These are phyloP conservation scores for Yamadazyma sp. DNA, from an alignment of 1,139 yeast genomes.

Conservation along the genomic window DNA sequence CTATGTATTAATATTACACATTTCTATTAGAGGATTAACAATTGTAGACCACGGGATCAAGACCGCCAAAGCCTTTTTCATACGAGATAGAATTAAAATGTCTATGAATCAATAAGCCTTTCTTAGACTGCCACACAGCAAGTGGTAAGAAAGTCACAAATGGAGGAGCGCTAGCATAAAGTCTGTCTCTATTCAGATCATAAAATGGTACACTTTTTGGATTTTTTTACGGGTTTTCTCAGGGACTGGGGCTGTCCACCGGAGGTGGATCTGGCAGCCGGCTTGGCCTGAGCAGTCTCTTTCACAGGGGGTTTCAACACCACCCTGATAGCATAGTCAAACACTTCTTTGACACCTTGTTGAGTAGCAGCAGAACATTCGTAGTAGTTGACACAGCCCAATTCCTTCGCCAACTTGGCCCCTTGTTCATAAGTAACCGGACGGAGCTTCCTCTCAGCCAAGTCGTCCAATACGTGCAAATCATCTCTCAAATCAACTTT, in stretches of 20 bases:
- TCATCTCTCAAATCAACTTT: slow-evolving; percentile 85
- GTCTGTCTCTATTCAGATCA: slow-evolving; percentile 21
- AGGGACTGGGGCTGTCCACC: slow-evolving; percentile 5
- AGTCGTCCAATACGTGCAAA: slow-evolving; percentile 69
- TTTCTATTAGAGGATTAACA: slow-evolving; percentile 4
- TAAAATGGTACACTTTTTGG: slow-evolving; percentile 51
- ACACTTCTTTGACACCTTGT: slow-evolving; percentile 78
- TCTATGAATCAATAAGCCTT: not conserved
- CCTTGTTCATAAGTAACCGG: slow-evolving; percentile 71
- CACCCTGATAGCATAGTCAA: slow-evolving; percentile 75
- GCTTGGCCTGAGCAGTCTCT: slow-evolving; percentile 8
- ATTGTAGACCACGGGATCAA: not conserved
- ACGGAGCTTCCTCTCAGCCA: slow-evolving; percentile 58
- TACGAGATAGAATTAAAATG: slow-evolving; percentile 1
- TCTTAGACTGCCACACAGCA: not conserved
- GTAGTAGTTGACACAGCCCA: slow-evolving; percentile 71
- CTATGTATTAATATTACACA: slow-evolving; percentile 6
- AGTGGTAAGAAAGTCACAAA: too few relatives aligned
- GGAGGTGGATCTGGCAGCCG: slow-evolving; percentile 5
- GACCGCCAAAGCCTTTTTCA: not conserved
- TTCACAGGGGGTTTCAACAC: slow-evolving; percentile 59
- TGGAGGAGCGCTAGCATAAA: too few relatives aligned
- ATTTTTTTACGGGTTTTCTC: slow-evolving; percentile 39
- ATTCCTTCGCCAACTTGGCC: slow-evolving; percentile 62
- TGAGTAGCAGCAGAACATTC: slow-evolving; percentile 96